Evolutionary conservation across 1,139 yeast genomes (phyloP), one percentile per base, ranked within the genome.

Genomic region (Pichia terricola): DNA sequence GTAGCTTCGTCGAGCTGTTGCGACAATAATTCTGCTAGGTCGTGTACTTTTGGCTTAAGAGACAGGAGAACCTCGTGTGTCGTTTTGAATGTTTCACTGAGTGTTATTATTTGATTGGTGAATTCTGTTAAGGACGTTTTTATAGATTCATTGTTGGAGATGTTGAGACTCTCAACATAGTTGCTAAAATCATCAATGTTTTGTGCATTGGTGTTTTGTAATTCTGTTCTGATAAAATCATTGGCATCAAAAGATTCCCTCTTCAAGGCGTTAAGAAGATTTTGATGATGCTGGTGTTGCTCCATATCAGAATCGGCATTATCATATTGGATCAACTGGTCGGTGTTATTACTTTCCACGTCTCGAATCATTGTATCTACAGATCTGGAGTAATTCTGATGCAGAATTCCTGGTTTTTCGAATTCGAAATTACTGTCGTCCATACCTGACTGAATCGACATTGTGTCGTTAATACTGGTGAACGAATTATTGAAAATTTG

Each of bases 31-130:
- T 72, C 78, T 49, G 76, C 75, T 38, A 88, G 64, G 32, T 79
- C 85, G 47, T 69, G 72, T 16, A 88, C 74, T 37, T 76, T 70
- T 6, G 69, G 67, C 43, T 94, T 73, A 48, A 88, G 66, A 41
- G 67, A 70, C 45, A 80, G 70, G 50, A 88, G 65, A 53, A 82
- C 89, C 4, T 73, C 69, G 47, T 81, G 79, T 0, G 94, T 79
- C 25, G 70, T 70, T 40, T 71, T 69, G 35, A 88, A 66, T 49
- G 83, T 85, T 36, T 71, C 69, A 40, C 88, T 81, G 7, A 87
- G 80, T 40, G 74, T 74, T 43, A 85, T 62, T 42, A 88, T 80
- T 48, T 85, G 79, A 54, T 76, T 77, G 58, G 84, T 88, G 48
- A 87, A 86, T 53, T 76, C 77, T 54, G 81, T 75, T 47, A 87